These are phyloP conservation scores for Aspergillus hortae DNA, from an alignment of 2,329 filamentous ascomycete species.

Conservation along the genomic window DNA sequence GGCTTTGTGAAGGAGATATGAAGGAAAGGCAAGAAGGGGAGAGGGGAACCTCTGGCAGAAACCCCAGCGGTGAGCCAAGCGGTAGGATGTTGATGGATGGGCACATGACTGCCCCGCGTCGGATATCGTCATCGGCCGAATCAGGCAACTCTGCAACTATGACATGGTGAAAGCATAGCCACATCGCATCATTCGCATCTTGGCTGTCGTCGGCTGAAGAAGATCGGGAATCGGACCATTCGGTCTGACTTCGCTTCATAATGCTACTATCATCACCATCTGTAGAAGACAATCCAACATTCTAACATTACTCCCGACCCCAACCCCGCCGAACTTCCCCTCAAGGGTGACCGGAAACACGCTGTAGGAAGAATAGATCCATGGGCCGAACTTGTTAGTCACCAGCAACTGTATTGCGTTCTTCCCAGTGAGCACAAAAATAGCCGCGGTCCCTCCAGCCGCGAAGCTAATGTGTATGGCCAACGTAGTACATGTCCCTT, in stretches of 20 bases:
- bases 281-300: too few relatives aligned
- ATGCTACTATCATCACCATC: too few relatives aligned
- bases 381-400: neutral
- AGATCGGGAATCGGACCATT: neutral
- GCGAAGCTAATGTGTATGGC: neutral
- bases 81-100: neutral
- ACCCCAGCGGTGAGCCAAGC: neutral
- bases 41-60: too few relatives aligned
- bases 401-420: too few relatives aligned
- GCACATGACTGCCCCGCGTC: conserved; percentile 7
- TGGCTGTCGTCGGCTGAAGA: neutral
- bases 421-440: neutral
- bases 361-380: neutral
- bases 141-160: conserved; percentile 3
- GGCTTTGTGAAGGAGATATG: conserved; percentile 38
- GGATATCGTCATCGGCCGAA: neutral
- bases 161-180: neutral
- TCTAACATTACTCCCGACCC: too few relatives aligned
- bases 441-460: neutral
- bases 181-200: neutral
- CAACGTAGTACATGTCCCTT: conserved; percentile 2
- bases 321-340: too few relatives aligned
- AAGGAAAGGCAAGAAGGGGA: neutral
- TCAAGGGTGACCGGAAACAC: too few relatives aligned
- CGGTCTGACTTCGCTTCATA: neutral